phyloP scores from a whole-genome alignment of 2,329 filamentous ascomycete species.

The Clonostachys sp. region DNA sequence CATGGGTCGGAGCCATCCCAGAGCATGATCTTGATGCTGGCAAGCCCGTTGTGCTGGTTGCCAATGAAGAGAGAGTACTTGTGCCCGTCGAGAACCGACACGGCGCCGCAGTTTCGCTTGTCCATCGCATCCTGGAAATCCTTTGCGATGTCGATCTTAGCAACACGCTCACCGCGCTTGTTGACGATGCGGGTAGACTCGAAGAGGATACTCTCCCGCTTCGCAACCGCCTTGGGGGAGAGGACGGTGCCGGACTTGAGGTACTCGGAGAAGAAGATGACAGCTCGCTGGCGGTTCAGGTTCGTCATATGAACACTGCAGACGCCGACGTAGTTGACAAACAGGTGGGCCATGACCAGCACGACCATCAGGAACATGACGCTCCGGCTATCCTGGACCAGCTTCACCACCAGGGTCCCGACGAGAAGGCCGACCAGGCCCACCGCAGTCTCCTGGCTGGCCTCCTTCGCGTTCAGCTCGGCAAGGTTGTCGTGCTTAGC shows the following conservation, averaged over 20 bases:
- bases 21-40: slow-evolving; percentile 26
- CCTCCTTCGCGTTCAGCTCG: slow-evolving; percentile 92
- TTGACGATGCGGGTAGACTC: slow-evolving; percentile 26
- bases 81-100: slow-evolving; percentile 17
- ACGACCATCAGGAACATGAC: slow-evolving; percentile 72
- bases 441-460: slow-evolving; percentile 91
- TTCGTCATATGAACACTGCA: slow-evolving; percentile 77
- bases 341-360: slow-evolving; percentile 72
- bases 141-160: slow-evolving; percentile 31
- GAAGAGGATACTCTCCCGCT: slow-evolving; percentile 58
- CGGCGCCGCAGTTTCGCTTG: not conserved
- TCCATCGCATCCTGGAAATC: slow-evolving; percentile 30
- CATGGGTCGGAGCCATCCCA: slow-evolving; percentile 17
- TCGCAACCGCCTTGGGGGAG: slow-evolving; percentile 61
- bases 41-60: slow-evolving; percentile 4
- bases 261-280: slow-evolving; percentile 65
- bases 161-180: slow-evolving; percentile 12
- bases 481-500: slow-evolving; percentile 81
- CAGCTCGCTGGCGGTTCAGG: slow-evolving; percentile 82
- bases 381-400: slow-evolving; percentile 63
- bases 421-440: slow-evolving; percentile 82
- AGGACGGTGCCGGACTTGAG: slow-evolving; percentile 46
- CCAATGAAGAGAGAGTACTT: slow-evolving; percentile 20
- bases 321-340: slow-evolving; percentile 84
- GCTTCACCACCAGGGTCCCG: slow-evolving; percentile 76